Conservation (phyloP, 768 basidiomycete species). For the Suillus placidus region DNA sequence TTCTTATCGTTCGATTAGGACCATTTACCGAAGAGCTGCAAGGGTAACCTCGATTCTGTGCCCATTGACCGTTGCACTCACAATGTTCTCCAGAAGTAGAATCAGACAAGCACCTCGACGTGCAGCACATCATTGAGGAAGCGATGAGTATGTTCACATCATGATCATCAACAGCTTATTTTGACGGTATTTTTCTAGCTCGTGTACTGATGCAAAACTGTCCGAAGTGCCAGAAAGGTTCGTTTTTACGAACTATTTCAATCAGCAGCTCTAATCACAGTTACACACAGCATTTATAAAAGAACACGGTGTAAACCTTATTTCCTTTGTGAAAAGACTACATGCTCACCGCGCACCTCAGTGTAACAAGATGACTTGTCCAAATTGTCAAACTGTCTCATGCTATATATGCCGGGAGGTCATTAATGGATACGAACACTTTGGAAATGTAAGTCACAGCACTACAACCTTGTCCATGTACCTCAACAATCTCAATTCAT, state of each 20-base stretch:
- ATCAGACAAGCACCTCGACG: conserved; percentile 73
- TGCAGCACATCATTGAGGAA: conserved; percentile 81
- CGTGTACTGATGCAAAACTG: conserved; percentile 85
- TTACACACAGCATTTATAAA: conserved; percentile 71
- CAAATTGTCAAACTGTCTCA: conserved; percentile 69
- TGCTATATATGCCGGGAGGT: conserved; percentile 84
- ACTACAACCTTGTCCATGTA: conserved; percentile 1
- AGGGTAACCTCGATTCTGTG: conserved; percentile 46
- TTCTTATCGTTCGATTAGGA: conserved; percentile 47
- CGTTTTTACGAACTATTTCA: conserved; percentile 14
- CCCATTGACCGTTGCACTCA: conserved; percentile 6
- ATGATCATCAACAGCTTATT: not conserved
- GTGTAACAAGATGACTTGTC: conserved; percentile 94
- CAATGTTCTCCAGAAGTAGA: conserved; percentile 58
- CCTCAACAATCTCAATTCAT: conserved; percentile 4
- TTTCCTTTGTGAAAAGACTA: not conserved
- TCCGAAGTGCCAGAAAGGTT: conserved; percentile 83
- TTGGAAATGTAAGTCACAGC: conserved; percentile 47
- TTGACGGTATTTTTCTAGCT: conserved; percentile 43
- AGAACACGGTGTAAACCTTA: conserved; percentile 63
- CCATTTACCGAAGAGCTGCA: conserved; percentile 79
- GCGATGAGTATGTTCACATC: conserved; percentile 74
- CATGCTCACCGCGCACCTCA: conserved; percentile 29
- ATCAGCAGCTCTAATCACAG: conserved; percentile 9
- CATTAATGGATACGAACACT: conserved; percentile 80